Conservation (phyloP, 2,329 filamentous ascomycete species). For the Bipolaris oryzae region DNA sequence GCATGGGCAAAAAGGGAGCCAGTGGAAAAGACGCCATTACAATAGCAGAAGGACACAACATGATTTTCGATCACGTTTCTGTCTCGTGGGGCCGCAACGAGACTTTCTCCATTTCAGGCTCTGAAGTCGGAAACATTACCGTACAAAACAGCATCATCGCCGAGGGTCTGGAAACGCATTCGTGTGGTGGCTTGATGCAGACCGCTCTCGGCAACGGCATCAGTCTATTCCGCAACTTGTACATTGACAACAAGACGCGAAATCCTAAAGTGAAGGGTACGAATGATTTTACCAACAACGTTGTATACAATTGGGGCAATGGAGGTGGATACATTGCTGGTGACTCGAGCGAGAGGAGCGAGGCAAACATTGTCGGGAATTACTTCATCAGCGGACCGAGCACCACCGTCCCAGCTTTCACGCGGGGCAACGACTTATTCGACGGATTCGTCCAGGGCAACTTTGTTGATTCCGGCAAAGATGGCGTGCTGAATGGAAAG, state of each 20-base stretch:
- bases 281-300: slow-evolving; percentile 60
- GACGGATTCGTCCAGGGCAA: slow-evolving; percentile 61
- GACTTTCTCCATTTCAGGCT: slow-evolving; percentile 60
- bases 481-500: slow-evolving; percentile 58
- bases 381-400: slow-evolving; percentile 63
- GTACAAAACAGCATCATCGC: slow-evolving; percentile 61
- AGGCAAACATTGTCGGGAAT: slow-evolving; percentile 62
- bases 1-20: slow-evolving; percentile 59
- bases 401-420: slow-evolving; percentile 59
- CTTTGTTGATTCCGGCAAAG: slow-evolving; percentile 58
- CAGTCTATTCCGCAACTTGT: slow-evolving; percentile 61
- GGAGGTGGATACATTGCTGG: slow-evolving; percentile 63
- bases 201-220: slow-evolving; percentile 54
- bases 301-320: slow-evolving; percentile 63
- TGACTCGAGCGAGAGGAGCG: slow-evolving; percentile 55
- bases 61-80: slow-evolving; percentile 64
- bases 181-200: slow-evolving; percentile 60
- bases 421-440: slow-evolving; percentile 61
- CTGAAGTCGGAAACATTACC: slow-evolving; percentile 55
- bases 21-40: slow-evolving; percentile 61
- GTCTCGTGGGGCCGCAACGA: slow-evolving; percentile 63
- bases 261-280: slow-evolving; percentile 64
- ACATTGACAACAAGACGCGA: slow-evolving; percentile 63
- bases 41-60: slow-evolving; percentile 59
- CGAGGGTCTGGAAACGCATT: slow-evolving; percentile 61